phyloP scores from a whole-genome alignment of 768 basidiomycete species.

The Phaeotremella skinneri region DNA sequence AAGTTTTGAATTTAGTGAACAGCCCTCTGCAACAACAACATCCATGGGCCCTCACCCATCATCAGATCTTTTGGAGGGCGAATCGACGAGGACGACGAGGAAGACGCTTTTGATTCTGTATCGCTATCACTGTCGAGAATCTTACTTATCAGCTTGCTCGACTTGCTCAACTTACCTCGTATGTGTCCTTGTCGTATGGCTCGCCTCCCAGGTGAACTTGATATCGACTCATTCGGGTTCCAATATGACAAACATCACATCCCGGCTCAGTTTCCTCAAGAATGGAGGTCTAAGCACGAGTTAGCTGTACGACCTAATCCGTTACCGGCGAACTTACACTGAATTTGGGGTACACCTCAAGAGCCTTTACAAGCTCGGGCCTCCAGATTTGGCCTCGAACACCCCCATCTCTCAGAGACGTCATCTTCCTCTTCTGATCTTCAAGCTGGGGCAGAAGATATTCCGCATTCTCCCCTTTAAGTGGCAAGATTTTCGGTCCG shows the following conservation, averaged over 20 bases:
- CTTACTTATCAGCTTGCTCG: conserved; percentile 73
- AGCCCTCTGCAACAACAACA: no score
- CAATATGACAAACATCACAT: conserved; percentile 82
- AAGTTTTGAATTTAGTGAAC: no score
- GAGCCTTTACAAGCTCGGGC: conserved; percentile 62
- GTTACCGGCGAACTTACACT: conserved; percentile 49
- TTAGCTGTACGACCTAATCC: conserved; percentile 31
- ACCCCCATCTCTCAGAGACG: conserved; percentile 68
- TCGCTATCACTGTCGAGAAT: conserved; percentile 50
- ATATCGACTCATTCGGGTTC: conserved; percentile 66
- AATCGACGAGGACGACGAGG: neutral
- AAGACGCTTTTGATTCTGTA: neutral
- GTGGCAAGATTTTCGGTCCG: conserved; percentile 32
- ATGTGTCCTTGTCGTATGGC: conserved; percentile 70
- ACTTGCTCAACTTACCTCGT: conserved; percentile 56
- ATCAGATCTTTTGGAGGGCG: conserved; percentile 15
- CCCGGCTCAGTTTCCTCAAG: conserved; percentile 62
- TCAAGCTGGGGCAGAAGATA: conserved; percentile 42
- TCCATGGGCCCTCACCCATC: conserved; percentile 32
- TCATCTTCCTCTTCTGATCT: conserved; percentile 55
- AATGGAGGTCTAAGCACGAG: no score
- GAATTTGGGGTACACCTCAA: conserved; percentile 69
- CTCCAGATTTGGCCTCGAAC: conserved; percentile 84
- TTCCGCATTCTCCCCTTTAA: conserved; percentile 22
- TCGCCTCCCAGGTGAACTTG: conserved; percentile 63